Evolutionary conservation across 2,329 filamentous ascomycete species (phyloP).

Genomic region (Colletotrichum sp.): DNA sequence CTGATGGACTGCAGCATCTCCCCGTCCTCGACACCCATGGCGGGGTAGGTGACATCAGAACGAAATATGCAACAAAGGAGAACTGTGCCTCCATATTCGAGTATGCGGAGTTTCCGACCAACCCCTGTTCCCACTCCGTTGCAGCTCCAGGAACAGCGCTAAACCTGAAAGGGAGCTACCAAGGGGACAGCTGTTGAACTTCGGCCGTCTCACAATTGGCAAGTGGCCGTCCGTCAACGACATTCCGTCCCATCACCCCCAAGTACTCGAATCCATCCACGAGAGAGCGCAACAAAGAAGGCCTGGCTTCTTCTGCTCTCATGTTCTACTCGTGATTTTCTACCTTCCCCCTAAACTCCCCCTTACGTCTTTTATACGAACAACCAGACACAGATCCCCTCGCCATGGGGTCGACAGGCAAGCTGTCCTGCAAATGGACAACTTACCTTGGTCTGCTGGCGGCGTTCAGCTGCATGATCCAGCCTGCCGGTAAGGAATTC

Average conservation of each 20-base stretch:
- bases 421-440: constrained; percentile 68
- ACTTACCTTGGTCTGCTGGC: constrained; percentile 65
- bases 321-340: neutral
- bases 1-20: neutral
- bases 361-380: neutral
- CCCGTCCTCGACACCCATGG: neutral
- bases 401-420: constrained; percentile 56
- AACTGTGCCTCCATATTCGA: neutral
- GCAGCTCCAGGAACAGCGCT: neutral
- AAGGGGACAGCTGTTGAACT: constrained; percentile 32
- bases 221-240: neutral
- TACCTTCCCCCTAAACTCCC: neutral
- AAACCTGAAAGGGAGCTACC: constrained; percentile 23
- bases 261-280: neutral
- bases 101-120: neutral
- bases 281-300: constrained; percentile 16
- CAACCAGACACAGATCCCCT: constrained; percentile 16
- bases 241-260: neutral
- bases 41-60: neutral
- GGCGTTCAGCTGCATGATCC: constrained; percentile 64
- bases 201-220: constrained; percentile 8
- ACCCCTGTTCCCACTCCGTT: neutral
- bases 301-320: neutral
- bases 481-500: constrained; percentile 64
- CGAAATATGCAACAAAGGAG: neutral